Conservation (phyloP, 2,329 filamentous ascomycete species). For the Helotiales sp. region DNA sequence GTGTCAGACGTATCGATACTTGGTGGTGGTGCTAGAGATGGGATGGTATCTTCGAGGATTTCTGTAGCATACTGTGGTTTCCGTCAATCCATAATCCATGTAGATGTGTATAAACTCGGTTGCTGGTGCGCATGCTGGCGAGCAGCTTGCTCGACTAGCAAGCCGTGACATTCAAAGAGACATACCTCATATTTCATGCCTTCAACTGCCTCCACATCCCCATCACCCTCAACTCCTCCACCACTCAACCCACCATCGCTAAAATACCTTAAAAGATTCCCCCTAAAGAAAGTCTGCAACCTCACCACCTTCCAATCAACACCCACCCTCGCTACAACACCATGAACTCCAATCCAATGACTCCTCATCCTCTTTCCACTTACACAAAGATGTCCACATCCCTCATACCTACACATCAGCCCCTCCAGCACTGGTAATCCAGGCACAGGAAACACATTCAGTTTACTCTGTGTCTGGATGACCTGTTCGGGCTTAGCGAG, state of each 20-base stretch:
- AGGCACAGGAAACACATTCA: conserved; percentile 40
- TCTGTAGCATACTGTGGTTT: not conserved
- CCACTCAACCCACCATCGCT: conserved; percentile 9
- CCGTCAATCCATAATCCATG: not conserved
- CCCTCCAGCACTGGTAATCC: conserved; percentile 39
- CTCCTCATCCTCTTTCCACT: conserved; percentile 44
- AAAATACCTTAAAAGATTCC: conserved; percentile 41
- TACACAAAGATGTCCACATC: conserved; percentile 41
- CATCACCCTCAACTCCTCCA: not conserved
- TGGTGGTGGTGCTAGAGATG: not conserved
- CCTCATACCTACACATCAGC: conserved; percentile 31
- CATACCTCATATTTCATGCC: not conserved
- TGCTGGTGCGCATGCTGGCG: not conserved
- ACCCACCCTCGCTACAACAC: conserved; percentile 18
- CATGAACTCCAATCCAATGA: conserved; percentile 41
- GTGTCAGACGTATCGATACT: conserved; percentile 27
- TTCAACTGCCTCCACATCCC: not conserved
- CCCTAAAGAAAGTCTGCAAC: conserved; percentile 43
- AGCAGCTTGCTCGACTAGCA: not conserved
- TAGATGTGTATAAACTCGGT: not conserved
- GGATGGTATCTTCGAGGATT: not conserved
- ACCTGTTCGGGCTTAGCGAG: conserved; percentile 37
- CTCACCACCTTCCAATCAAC: conserved; percentile 36
- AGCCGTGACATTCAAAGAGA: not conserved
- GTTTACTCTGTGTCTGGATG: conserved; percentile 11